Percentiles rank a stretch among this genome's conserved stretches.
phyloP scores from a whole-genome alignment of 306 rosid species.

The Corylus avellana region DNA sequence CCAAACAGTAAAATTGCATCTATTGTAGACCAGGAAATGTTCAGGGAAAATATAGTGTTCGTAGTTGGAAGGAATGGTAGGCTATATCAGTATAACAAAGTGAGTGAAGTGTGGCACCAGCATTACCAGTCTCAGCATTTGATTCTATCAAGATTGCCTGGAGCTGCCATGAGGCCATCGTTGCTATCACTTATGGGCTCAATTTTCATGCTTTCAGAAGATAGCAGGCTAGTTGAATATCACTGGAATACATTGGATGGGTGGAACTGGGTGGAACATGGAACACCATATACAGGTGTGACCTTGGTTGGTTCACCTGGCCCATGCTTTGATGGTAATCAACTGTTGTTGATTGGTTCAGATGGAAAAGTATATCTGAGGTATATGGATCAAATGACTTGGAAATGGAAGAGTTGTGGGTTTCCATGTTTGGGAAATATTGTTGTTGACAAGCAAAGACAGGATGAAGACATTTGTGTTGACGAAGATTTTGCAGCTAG shows the following conservation, averaged over 20 bases:
- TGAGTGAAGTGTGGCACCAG: conserved; percentile 86
- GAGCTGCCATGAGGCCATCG: conserved; percentile 73
- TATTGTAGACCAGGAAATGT: conserved; percentile 74
- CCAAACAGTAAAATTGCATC: conserved; percentile 58
- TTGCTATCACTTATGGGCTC: conserved; percentile 66
- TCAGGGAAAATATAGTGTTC: conserved; percentile 80
- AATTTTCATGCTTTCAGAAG: conserved; percentile 77
- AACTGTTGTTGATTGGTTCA: conserved; percentile 77
- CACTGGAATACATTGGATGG: conserved; percentile 73
- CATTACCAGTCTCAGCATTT: conserved; percentile 90
- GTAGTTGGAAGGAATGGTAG: conserved; percentile 76
- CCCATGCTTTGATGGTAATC: conserved; percentile 73
- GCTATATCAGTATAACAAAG: conserved; percentile 87
- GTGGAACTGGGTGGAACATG: conserved; percentile 97
- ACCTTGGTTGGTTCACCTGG: conserved; percentile 70
- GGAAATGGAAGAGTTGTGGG: conserved; percentile 87
- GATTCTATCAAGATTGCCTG: conserved; percentile 68
- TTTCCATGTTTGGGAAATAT: conserved; percentile 48
- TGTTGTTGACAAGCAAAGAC: conserved; percentile 33
- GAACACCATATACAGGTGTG: conserved; percentile 75
- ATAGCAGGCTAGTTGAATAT: conserved; percentile 88
- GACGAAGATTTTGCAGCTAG: conserved; percentile 40
- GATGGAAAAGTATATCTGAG: conserved; percentile 85
- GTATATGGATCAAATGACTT: conserved; percentile 62
- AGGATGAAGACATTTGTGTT: conserved; percentile 29